phyloP scores from a whole-genome alignment of 257 asterid species.

The Petunia axillaris region DNA sequence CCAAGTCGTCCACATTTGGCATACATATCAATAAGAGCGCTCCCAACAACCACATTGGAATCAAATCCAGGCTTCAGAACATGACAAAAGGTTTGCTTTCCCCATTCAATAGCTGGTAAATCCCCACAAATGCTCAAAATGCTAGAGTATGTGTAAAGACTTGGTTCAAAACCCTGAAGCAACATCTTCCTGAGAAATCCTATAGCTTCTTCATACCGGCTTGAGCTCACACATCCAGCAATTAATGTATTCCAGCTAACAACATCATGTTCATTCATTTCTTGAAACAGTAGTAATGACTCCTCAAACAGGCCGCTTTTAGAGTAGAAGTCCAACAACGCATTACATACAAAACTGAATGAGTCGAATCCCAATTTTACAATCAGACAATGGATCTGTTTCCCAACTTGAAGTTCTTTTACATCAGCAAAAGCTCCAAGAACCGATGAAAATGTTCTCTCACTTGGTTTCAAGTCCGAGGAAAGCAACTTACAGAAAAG shows the following conservation, averaged over 20 bases:
- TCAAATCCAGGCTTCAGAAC: slow-evolving; percentile 59
- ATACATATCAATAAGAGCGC: slow-evolving; percentile 76
- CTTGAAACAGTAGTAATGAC: slow-evolving; percentile 47
- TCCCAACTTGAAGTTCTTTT: slow-evolving; percentile 48
- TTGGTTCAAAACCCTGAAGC: slow-evolving; percentile 51
- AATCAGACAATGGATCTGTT: slow-evolving; percentile 59
- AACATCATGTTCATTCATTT: slow-evolving; percentile 54
- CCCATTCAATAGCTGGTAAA: slow-evolving; percentile 77
- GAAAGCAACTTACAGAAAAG: slow-evolving; percentile 54
- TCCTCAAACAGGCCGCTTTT: slow-evolving; percentile 49
- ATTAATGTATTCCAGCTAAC: slow-evolving; percentile 75
- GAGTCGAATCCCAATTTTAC: slow-evolving; percentile 58
- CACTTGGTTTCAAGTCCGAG: slow-evolving; percentile 58
- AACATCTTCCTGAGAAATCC: slow-evolving; percentile 47
- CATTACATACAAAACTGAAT: slow-evolving; percentile 62
- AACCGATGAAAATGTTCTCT: slow-evolving; percentile 63
- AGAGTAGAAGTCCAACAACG: slow-evolving; percentile 61
- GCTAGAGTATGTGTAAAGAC: slow-evolving; percentile 66
- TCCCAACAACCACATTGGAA: slow-evolving; percentile 73
- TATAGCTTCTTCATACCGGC: slow-evolving; percentile 48
- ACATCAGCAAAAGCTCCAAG: slow-evolving; percentile 71
- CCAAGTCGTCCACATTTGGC: slow-evolving; percentile 70
- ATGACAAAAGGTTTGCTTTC: slow-evolving; percentile 70
- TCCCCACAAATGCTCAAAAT: slow-evolving; percentile 74
- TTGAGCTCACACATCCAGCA: slow-evolving; percentile 51